Base-by-base conservation (phyloP, 495 filamentous ascomycete genomes). In the Aspergillus baeticus region DNA sequence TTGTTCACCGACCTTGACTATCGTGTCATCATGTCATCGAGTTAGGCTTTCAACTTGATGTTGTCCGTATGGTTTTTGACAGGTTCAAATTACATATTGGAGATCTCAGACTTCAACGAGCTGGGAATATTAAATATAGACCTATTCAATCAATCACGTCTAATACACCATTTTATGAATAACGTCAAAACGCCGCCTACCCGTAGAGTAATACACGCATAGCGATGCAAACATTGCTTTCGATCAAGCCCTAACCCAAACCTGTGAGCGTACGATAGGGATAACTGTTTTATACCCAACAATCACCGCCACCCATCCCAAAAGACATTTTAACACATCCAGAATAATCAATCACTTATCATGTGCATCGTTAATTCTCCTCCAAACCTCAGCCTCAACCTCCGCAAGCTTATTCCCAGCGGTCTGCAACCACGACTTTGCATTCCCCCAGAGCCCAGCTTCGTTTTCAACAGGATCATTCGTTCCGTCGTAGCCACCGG, bases 321-420 rank as follows among this genome's bases (percentile, higher is more conserved):
- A n/a, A n/a, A n/a, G n/a, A n/a, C n/a, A n/a, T n/a, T n/a, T n/a
- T n/a, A n/a, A n/a, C n/a, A n/a, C n/a, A n/a, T n/a, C n/a, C n/a
- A n/a, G n/a, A n/a, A n/a, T n/a, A 57, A 55, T 10, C 21, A 38
- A 46, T 34, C 49, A 59, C 39, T 66, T 59, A 60, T 66, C 69
- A 69, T 77, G 73, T 14, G 65, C 68, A 58, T 70, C 64, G 67
- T 85, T 87, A 62, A 87, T 85, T 66, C 77, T 77, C 71, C 74
- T 86, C 87, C 88, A 90, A n/a, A 88, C 81, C 72, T 85, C 83
- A 55, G 76, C 82, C 70, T 89, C 86, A 17, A 82, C 82, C 50
- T 84, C 82, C 10, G 73, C 77, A 47, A 89, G 63, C 66, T 82
- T 85, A 58, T 75, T 72, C 50, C 87, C 86, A 8, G 82, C 86